Evolutionary conservation across 2,329 filamentous ascomycete genomes (phyloP), one percentile per base, ranked within the genome.

Genomic region (Xylariaceae sp.): DNA sequence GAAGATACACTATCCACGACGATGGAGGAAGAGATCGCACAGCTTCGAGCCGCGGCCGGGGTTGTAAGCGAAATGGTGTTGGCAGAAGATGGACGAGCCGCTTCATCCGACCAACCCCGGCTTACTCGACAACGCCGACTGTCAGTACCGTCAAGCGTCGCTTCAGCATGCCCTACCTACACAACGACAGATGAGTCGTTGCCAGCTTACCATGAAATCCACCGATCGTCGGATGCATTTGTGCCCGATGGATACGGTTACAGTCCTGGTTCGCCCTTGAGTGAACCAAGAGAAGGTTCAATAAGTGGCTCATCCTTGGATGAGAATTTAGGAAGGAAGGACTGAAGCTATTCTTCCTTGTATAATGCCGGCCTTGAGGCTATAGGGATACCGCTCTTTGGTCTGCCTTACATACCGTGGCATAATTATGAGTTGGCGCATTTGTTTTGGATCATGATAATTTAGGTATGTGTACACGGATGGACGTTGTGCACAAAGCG

Each of bases 1-100:
- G 58, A 57, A 23, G 56, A 61, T 41, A 39, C 55, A 55, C 33
- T 62, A 14, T 62, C 61, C 22, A 62, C 59, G 10, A 69, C 69
- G 3, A 72, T 76, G 67, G 70, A 73, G 51, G 67, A 75, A 53
- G 73, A 76, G 55, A 67, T 77, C 50, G 68, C 71, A 3, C 64
- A 69, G 39, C 72, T 77, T 58, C 67, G 73, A 2, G 65, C 66
- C 40, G 73, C 68, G 2, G 72, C 72, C 6, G 64, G 65, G 5
- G 62, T 75, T 36, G 70, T 77, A 1, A 68, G 68, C 33, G 67
- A 70, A 33, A 64, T 77, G 41, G 65, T 76, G 19, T 63, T 69
- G 5, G 70, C 67, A 2, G 72, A 73, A 44, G 71, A 73, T 49
- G 67, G 64, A 35, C 45, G 48, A 16, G 47, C 40, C 17, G 59